phyloP scores from a whole-genome alignment of 2,329 filamentous ascomycete genomes.

The Monosporascus sp. region DNA sequence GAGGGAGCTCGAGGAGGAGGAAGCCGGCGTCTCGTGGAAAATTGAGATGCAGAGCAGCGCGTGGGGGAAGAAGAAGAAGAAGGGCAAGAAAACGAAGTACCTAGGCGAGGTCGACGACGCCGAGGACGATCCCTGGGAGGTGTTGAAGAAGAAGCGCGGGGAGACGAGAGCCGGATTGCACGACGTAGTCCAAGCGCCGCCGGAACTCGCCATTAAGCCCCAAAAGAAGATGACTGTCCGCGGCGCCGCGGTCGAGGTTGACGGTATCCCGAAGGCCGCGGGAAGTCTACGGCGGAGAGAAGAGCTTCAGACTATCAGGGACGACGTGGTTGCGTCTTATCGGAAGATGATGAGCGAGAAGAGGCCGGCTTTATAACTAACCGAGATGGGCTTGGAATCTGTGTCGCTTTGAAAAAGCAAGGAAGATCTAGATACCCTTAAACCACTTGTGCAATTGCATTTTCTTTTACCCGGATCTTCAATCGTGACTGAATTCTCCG shows the following conservation, averaged over 20 bases:
- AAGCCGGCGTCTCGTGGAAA: conserved; percentile 45
- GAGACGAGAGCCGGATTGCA: conserved; percentile 47
- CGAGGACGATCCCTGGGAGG: conserved; percentile 72
- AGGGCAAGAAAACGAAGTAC: conserved; percentile 32
- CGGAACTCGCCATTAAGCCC: conserved; percentile 59
- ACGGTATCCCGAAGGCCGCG: conserved; percentile 62
- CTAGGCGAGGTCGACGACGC: conserved; percentile 41
- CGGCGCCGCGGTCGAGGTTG: conserved; percentile 62
- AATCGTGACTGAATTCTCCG: no score
- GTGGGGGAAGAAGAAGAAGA: conserved; percentile 40
- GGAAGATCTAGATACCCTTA: background rate
- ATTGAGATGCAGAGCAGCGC: conserved; percentile 39
- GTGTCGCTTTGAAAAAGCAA: background rate
- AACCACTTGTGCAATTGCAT: no score
- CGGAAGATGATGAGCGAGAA: conserved; percentile 60
- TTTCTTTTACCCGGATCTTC: no score
- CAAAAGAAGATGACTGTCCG: conserved; percentile 62
- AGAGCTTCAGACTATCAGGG: conserved; percentile 64
- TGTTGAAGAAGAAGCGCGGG: conserved; percentile 62
- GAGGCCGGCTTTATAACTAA: conserved; percentile 17
- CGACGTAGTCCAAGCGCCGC: conserved; percentile 69
- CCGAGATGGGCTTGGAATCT: conserved; percentile 4
- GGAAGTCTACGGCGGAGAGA: conserved; percentile 70
- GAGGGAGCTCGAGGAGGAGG: conserved; percentile 55
- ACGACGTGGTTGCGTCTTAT: conserved; percentile 70